phyloP scores from a whole-genome alignment of 139 green algal species.

The Limnomonas spitsbergensis region DNA sequence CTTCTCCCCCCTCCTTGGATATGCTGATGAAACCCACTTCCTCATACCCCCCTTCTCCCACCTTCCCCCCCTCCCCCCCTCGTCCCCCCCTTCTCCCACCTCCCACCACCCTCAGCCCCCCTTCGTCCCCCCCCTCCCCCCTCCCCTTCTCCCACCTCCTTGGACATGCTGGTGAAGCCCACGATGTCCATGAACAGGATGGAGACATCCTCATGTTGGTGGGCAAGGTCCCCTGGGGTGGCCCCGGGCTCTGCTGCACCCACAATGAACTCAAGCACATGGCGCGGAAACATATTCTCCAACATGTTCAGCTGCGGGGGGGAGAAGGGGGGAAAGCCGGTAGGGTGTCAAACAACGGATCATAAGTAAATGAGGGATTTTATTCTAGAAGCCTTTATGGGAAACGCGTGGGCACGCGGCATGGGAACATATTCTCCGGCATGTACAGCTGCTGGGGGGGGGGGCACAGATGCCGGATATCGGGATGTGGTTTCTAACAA shows the following conservation, averaged over 20 bases:
- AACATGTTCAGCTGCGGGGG: slow-evolving; percentile 31
- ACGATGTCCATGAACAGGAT: slow-evolving; percentile 25
- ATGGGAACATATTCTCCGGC: not conserved
- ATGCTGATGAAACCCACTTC: no score
- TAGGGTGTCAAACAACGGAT: not conserved
- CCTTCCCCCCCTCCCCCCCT: no score
- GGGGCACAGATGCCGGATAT: not conserved
- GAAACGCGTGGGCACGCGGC: not conserved
- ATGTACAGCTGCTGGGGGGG: not conserved
- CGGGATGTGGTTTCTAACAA: not conserved
- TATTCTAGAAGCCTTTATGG: no score
- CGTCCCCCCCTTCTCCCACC: no score
- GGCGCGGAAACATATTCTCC: slow-evolving; percentile 38
- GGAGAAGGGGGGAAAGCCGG: not conserved
- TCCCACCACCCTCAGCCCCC: no score
- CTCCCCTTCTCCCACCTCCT: no score
- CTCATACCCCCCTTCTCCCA: no score
- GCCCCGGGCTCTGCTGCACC: not conserved
- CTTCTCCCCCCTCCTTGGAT: no score
- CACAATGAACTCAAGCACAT: slow-evolving; percentile 25
- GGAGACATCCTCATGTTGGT: slow-evolving; percentile 4
- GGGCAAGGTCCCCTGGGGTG: not conserved
- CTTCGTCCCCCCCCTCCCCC: no score
- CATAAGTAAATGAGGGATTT: not conserved
- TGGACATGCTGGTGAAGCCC: slow-evolving; percentile 50